Base-by-base conservation (phyloP, 176 grass and related monocot genomes). In the Oryza punctata region DNA sequence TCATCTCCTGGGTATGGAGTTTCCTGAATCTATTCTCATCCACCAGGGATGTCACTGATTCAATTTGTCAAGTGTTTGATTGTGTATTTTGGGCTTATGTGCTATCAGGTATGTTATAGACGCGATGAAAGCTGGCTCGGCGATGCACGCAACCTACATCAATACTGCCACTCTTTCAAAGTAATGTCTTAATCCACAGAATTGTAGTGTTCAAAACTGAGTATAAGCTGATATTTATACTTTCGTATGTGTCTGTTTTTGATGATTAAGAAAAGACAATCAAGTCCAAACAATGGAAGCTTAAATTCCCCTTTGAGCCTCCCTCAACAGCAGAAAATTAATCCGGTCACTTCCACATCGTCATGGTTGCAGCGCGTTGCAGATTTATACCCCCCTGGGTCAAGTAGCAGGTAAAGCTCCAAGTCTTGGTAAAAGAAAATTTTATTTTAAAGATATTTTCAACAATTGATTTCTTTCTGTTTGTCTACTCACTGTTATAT, bases 201-300 rank as follows among this genome's bases (percentile, higher is more conserved):
- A 52, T 75, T 18, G 3, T 61, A 65, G 24, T 73, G 70, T 74
- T 80, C 30, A 73, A 71, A 82, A 78, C 40, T 82, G 18, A 14
- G 8, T 76, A 72, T 79, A 77, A 27, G 27, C 73, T 88, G 37
- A 67, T 90, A 82, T 79, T 82, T 77, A 85, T 94, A 47, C 50
- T 92, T 82, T 79, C 26, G 85, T 90, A 63, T 91, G 19, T 82
- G 10, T 81, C 68, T 85, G 66, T 87, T 91, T 98, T 98, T 91
- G 87, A 95, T 88, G 93, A 89, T 95, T 93, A 98, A 95, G 96
- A 93, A 93, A 98, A 98, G 96, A 84, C 96, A 98, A 72, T 95
- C 93, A 44, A 95, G 84, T 87, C 90, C 91, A 94, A 90, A 84
- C 87, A 87, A 94, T 78, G 87, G 65, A 78, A 91, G 76, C 63